Percentiles rank a stretch among this genome's conserved stretches.
Evolutionary conservation across 768 basidiomycete genomes (phyloP).

Genomic region (Heimioporus sp.): DNA sequence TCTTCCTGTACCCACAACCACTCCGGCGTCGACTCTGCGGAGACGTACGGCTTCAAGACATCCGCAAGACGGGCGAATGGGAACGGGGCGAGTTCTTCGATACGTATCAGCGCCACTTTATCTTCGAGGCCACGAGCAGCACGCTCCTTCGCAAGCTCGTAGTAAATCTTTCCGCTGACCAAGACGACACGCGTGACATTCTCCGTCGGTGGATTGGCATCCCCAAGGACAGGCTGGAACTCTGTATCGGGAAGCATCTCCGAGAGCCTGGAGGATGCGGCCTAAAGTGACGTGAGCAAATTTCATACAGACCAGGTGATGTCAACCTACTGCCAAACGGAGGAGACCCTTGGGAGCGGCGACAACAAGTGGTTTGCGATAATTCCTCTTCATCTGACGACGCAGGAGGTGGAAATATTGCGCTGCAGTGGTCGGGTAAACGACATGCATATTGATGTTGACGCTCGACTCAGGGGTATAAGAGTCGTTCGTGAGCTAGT

Average conservation of each 20-base stretch:
- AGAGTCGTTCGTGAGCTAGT: conserved; percentile 75
- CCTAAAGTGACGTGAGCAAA: conserved; percentile 39
- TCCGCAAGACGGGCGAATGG: conserved; percentile 58
- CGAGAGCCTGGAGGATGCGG: conserved; percentile 63
- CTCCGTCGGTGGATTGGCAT: conserved; percentile 33
- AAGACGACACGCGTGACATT: conserved; percentile 65
- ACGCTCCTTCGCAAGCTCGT: conserved; percentile 77
- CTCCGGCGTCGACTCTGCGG: conserved; percentile 36
- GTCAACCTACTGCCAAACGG: conserved; percentile 62
- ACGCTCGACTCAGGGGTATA: conserved; percentile 30
- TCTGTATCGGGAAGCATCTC: conserved; percentile 58
- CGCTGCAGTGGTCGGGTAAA: conserved; percentile 84
- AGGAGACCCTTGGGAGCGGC: conserved; percentile 84
- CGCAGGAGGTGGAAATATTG: conserved; percentile 94
- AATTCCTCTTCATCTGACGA: conserved; percentile 81
- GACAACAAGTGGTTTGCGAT: conserved; percentile 82
- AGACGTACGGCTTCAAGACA: conserved; percentile 45
- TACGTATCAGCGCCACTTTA: conserved; percentile 64
- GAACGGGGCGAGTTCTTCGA: conserved; percentile 89
- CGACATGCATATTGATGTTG: conserved; percentile 82
- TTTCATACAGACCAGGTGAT: not conserved
- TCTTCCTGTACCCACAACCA: conserved; percentile 82
- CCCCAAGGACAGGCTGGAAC: conserved; percentile 70
- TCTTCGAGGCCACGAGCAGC: conserved; percentile 44
- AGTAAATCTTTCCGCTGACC: conserved; percentile 83